These are phyloP conservation scores for Citrus medica DNA, from an alignment of 345 rosid species.

Conservation along the genomic window DNA sequence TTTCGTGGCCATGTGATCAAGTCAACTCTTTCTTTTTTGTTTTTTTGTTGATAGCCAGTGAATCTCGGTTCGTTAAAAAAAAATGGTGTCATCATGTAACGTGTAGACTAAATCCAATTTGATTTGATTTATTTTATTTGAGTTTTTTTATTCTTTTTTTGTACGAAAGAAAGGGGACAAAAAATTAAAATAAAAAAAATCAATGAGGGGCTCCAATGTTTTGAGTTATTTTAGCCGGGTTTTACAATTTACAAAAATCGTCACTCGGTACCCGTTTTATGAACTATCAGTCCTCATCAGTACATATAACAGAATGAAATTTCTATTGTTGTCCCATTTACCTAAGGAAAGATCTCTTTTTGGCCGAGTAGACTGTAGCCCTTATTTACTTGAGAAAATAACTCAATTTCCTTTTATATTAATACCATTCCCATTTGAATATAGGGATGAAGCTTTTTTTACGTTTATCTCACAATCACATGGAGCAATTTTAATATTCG, in stretches of 20 bases:
- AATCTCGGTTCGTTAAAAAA: not conserved
- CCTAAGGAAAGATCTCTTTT: not conserved
- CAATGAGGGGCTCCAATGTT: not conserved
- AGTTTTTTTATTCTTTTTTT: too few relatives aligned
- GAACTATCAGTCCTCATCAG: too few relatives aligned
- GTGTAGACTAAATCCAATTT: constrained; percentile 1
- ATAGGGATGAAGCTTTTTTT: too few relatives aligned
- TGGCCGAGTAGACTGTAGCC: not conserved
- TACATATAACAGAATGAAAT: too few relatives aligned
- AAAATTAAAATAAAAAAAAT: fast-evolving
- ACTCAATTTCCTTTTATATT: not conserved
- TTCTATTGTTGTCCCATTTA: too few relatives aligned
- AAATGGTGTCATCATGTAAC: not conserved
- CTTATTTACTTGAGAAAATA: not conserved
- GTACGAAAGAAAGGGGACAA: too few relatives aligned
- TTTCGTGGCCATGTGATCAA: constrained; percentile 16
- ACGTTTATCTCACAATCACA: not conserved
- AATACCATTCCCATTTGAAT: not conserved
- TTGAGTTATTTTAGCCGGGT: not conserved
- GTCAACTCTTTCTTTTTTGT: constrained; percentile 7
- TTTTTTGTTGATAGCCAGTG: not conserved
- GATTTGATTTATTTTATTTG: not conserved
- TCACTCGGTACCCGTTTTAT: not conserved
- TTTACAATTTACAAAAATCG: not conserved
- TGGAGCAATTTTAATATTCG: not conserved